phyloP scores from a whole-genome alignment of 2,329 filamentous ascomycete genomes.

The Zymoseptoria brevis region DNA sequence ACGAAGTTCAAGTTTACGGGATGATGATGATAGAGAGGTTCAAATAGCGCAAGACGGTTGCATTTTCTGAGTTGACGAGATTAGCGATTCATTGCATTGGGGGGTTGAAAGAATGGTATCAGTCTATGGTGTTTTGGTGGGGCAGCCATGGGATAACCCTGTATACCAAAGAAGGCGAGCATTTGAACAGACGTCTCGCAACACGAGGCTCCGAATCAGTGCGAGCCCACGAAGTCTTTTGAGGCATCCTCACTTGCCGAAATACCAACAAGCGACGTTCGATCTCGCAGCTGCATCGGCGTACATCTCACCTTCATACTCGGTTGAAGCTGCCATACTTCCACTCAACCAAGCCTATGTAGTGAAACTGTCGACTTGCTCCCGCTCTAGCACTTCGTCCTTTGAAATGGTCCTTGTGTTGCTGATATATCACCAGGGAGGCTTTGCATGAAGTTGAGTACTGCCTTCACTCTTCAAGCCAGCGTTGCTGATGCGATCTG shows the following conservation, averaged over 20 bases:
- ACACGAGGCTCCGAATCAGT: neutral
- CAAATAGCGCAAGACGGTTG: neutral
- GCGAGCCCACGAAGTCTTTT: neutral
- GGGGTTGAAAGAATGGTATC: neutral
- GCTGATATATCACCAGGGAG: neutral
- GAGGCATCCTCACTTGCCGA: neutral
- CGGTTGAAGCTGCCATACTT: neutral
- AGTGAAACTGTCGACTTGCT: neutral
- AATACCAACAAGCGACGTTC: neutral
- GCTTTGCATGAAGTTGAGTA: neutral
- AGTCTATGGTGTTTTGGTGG: neutral
- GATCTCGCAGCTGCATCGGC: neutral
- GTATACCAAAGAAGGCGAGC: neutral
- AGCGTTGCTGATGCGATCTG: neutral
- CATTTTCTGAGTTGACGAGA: neutral
- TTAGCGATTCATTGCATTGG: neutral
- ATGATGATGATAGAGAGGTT: slow-evolving; percentile 11
- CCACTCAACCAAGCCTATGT: neutral
- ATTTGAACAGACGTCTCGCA: neutral
- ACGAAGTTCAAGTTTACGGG: slow-evolving; percentile 69
- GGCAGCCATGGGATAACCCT: neutral
- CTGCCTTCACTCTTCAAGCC: neutral
- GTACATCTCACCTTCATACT: neutral
- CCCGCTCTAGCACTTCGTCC: neutral
- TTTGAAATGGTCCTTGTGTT: neutral